Evolutionary conservation across 1,139 yeast species (phyloP).

Genomic region (Sporopachydermia cereana): DNA sequence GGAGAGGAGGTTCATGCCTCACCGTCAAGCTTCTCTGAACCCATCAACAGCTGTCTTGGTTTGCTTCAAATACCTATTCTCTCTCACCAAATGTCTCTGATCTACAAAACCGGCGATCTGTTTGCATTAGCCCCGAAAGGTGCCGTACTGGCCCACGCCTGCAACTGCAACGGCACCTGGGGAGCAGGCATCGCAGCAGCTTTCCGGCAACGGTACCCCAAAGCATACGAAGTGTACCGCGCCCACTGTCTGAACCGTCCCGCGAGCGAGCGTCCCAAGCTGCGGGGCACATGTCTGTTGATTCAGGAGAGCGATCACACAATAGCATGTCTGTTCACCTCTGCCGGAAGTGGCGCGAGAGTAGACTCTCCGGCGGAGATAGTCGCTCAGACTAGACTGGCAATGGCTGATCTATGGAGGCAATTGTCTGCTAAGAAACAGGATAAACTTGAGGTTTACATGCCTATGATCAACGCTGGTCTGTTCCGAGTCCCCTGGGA

Average conservation of each 20-base stretch:
- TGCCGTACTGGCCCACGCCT: constrained; percentile 54
- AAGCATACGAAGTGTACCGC: constrained; percentile 36
- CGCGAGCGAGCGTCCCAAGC: constrained; percentile 19
- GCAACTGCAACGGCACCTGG: constrained; percentile 74
- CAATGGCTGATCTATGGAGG: constrained; percentile 34
- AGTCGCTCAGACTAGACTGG: constrained; percentile 34
- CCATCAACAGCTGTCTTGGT: no score
- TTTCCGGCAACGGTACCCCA: constrained; percentile 39
- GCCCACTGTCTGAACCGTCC: constrained; percentile 32
- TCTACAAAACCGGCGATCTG: constrained; percentile 51
- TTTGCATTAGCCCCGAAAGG: constrained; percentile 31
- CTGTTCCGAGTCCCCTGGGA: constrained; percentile 74
- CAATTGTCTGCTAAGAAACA: constrained; percentile 23
- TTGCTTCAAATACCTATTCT: no score
- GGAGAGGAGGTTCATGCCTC: background rate
- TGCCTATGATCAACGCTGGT: constrained; percentile 79
- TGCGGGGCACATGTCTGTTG: constrained; percentile 45
- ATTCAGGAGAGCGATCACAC: constrained; percentile 24
- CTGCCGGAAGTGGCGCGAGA: constrained; percentile 26
- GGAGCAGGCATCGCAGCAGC: constrained; percentile 70
- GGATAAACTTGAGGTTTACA: constrained; percentile 25
- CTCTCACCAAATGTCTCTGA: constrained; percentile 16
- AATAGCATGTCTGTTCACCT: constrained; percentile 61
- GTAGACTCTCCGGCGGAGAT: constrained; percentile 36
- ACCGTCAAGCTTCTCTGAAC: background rate